A percentile compares a stretch with the other conserved stretches of the same genome.
phyloP scores from a whole-genome alignment of 2,329 filamentous ascomycete species.

The Aspergillus bombycis region DNA sequence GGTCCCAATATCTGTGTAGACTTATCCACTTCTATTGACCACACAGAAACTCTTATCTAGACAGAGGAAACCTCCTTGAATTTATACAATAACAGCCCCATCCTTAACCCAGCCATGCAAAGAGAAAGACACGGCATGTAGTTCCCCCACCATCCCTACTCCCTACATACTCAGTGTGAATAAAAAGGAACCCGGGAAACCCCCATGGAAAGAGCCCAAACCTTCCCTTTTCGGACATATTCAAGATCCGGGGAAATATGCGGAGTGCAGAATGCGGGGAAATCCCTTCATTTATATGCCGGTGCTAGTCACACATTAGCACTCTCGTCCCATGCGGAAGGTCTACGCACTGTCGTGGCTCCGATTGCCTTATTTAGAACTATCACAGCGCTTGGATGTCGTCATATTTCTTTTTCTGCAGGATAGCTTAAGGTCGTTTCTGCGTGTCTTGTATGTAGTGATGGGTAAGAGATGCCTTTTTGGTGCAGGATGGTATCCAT shows the following conservation, averaged over 20 bases:
- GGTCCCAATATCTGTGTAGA: not conserved
- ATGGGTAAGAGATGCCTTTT: not conserved
- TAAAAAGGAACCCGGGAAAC: not conserved
- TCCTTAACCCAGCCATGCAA: not conserved
- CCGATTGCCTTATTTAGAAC: not conserved
- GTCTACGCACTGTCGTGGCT: not conserved
- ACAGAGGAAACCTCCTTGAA: not conserved
- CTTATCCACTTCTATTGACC: not conserved
- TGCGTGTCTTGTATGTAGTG: not conserved
- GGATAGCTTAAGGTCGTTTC: not conserved
- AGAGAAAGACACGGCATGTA: not conserved
- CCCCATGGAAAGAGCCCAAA: not conserved
- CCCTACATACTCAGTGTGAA: not conserved
- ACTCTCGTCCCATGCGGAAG: not conserved
- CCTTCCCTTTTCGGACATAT: not conserved
- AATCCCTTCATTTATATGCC: not conserved
- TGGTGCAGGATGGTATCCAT: no score
- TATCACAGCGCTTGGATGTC: not conserved
- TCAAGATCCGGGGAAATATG: not conserved
- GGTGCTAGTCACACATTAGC: not conserved
- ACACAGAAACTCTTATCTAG: not conserved
- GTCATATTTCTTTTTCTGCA: not conserved
- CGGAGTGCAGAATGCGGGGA: conserved; percentile 6
- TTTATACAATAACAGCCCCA: not conserved
- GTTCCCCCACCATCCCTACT: no score